A percentile compares a stretch with the other conserved stretches of the same genome.
Conservation (phyloP, 2,329 filamentous ascomycete species). For the Thermothelomyces thermophilus region DNA sequence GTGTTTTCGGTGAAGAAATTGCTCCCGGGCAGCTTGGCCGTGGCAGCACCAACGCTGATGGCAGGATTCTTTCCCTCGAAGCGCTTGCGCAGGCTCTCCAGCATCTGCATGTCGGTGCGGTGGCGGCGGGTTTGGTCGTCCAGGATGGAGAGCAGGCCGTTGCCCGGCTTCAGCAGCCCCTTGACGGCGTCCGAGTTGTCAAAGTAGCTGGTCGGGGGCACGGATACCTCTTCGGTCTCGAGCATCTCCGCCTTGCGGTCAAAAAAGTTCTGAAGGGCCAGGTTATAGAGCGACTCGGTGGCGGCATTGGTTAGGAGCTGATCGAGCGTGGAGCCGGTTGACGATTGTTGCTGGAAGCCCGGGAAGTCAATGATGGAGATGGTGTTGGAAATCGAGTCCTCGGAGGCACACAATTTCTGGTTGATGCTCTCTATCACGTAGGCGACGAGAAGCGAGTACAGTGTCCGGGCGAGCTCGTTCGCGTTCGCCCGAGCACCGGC, state of each 20-base stretch:
- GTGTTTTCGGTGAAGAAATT: constrained; percentile 83
- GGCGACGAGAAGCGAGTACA: constrained; percentile 90
- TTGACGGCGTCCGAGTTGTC: constrained; percentile 94
- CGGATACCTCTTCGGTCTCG: constrained; percentile 86
- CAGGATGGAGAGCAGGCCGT: constrained; percentile 86
- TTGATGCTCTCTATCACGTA: constrained; percentile 93
- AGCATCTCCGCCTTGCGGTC: constrained; percentile 88
- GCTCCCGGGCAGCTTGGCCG: constrained; percentile 72
- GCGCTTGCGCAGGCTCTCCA: constrained; percentile 84
- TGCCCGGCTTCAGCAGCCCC: constrained; percentile 83
- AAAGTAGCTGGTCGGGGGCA: constrained; percentile 91
- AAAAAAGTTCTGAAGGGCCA: constrained; percentile 92
- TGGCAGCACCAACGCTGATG: constrained; percentile 70
- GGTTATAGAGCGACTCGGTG: constrained; percentile 84
- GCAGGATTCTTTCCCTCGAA: constrained; percentile 93
- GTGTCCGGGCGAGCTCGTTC: constrained; percentile 84
- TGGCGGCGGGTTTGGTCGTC: constrained; percentile 92
- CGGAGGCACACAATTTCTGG: constrained; percentile 75
- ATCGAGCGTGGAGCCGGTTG: constrained; percentile 79
- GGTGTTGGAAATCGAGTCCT: constrained; percentile 87
- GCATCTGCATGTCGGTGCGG: constrained; percentile 78
- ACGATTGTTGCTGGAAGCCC: constrained; percentile 77
- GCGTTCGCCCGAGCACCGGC: constrained; percentile 84
- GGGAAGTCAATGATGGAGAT: constrained; percentile 95
- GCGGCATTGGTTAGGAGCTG: constrained; percentile 94